Evolutionary conservation across 768 basidiomycete genomes (phyloP).

Genomic region (Postia placenta): DNA sequence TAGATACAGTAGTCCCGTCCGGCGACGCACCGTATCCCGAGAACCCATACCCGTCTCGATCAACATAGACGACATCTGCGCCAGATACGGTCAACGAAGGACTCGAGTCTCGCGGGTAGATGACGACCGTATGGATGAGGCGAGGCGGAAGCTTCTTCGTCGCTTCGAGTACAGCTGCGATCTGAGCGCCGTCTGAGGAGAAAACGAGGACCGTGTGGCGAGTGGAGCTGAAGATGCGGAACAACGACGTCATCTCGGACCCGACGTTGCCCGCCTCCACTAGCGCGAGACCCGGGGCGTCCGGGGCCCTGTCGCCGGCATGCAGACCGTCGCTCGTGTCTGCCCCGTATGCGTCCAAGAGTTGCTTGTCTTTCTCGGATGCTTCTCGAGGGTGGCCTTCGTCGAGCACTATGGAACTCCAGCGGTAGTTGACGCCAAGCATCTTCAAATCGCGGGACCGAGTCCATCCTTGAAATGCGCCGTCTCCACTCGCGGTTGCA

Average conservation of each 20-base stretch:
- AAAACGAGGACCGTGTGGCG: conserved; percentile 12
- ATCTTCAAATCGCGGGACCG: conserved; percentile 30
- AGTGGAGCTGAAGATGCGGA: conserved; percentile 10
- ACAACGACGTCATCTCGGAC: conserved; percentile 2
- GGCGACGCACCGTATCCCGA: too few species aligned
- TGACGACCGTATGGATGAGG: too few species aligned
- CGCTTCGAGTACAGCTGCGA: too few species aligned
- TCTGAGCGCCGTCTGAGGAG: too few species aligned
- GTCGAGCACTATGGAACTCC: conserved; percentile 43
- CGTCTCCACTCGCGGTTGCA: not conserved
- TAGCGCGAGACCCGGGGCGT: conserved; percentile 29
- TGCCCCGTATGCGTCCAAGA: conserved; percentile 6
- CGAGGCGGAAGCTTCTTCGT: too few species aligned
- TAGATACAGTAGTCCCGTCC: too few species aligned
- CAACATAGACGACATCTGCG: too few species aligned
- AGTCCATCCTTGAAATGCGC: not conserved
- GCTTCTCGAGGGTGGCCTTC: conserved; percentile 12
- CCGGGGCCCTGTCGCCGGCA: conserved; percentile 45
- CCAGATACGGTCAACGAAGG: too few species aligned
- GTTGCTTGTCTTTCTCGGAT: not conserved
- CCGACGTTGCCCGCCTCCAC: not conserved
- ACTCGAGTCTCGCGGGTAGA: too few species aligned
- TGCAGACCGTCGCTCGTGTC: conserved; percentile 16
- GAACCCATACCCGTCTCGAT: too few species aligned
- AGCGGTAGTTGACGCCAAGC: conserved; percentile 49